Percentiles rank a stretch among this genome's conserved stretches.
These are phyloP conservation scores for Candida adriatica DNA, from an alignment of 805 yeast genomes.

Conservation along the genomic window DNA sequence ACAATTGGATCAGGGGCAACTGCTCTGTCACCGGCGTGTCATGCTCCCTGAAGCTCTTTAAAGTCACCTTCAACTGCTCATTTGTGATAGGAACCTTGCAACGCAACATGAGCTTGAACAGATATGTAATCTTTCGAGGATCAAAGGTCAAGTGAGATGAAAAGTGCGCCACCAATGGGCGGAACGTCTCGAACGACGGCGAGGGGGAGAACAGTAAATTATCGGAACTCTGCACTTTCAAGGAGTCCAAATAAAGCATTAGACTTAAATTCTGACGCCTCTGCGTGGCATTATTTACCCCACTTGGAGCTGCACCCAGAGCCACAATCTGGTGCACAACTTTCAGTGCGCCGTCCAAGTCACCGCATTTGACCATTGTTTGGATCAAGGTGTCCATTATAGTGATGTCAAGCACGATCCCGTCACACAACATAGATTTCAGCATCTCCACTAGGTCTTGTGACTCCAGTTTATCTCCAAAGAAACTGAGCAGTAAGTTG, in stretches of 20 bases:
- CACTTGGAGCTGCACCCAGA: not conserved
- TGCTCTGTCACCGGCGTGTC: constrained; percentile 2
- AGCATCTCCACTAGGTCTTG: constrained; percentile 3
- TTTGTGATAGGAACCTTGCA: constrained; percentile 1
- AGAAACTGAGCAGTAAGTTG: constrained; percentile 15
- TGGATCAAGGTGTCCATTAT: constrained; percentile 5
- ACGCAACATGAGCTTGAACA: constrained; percentile 3
- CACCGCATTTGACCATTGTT: constrained; percentile 6
- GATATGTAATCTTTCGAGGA: constrained; percentile 2
- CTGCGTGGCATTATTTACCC: not conserved
- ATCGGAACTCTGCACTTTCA: constrained; percentile 1
- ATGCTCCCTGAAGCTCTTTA: constrained; percentile 2
- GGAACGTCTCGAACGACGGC: constrained; percentile 14
- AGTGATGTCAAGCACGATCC: constrained; percentile 8
- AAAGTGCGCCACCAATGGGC: constrained; percentile 10
- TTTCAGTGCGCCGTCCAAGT: constrained; percentile 5
- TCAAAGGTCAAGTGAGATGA: constrained; percentile 2
- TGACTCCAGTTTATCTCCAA: constrained; percentile 5
- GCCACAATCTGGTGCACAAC: constrained; percentile 1
- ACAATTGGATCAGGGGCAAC: constrained; percentile 1
- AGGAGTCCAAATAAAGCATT: constrained; percentile 9
- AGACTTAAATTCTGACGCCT: constrained; percentile 7
- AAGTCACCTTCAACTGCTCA: not conserved
- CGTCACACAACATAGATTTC: constrained; percentile 3
- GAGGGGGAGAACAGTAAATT: constrained; percentile 6